These are phyloP conservation scores for Bipolaris sorokiniana DNA, from an alignment of 2,329 filamentous ascomycete genomes.

Conservation along the genomic window DNA sequence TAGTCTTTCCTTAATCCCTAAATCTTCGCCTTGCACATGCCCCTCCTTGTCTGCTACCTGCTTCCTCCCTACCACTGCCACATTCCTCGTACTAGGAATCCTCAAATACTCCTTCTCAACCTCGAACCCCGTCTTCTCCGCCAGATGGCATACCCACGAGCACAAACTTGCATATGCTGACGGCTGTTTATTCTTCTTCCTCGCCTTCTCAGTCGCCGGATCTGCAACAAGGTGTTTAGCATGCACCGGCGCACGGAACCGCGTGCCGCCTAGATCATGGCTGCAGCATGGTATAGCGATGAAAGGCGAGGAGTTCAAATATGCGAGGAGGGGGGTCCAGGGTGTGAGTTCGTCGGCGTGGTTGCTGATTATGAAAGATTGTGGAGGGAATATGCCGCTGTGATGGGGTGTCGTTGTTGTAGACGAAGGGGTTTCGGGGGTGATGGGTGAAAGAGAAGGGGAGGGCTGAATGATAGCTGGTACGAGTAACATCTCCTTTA, in stretches of 20 bases:
- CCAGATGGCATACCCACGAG: constrained; percentile 74
- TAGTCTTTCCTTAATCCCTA: background rate
- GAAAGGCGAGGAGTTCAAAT: constrained; percentile 77
- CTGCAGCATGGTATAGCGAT: constrained; percentile 96
- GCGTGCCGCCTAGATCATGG: constrained; percentile 77
- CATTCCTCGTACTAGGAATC: constrained; percentile 91
- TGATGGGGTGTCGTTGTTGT: constrained; percentile 48
- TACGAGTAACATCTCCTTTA: constrained; percentile 67
- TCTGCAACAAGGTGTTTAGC: constrained; percentile 27
- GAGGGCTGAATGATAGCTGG: constrained; percentile 54
- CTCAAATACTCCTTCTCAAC: constrained; percentile 84
- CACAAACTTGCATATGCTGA: constrained; percentile 87
- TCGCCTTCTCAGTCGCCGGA: constrained; percentile 28
- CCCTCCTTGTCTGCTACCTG: constrained; percentile 50
- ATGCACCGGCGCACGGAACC: constrained; percentile 66
- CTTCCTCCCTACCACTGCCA: constrained; percentile 73
- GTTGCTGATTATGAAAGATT: constrained; percentile 94
- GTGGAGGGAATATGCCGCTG: constrained; percentile 70
- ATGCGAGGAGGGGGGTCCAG: constrained; percentile 91
- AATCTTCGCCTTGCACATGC: constrained; percentile 50
- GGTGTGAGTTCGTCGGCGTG: constrained; percentile 95
- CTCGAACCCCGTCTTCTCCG: constrained; percentile 73
- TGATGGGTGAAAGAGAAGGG: background rate
- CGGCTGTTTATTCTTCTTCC: constrained; percentile 49
- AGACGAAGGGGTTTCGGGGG: background rate